Evolutionary conservation across 345 rosid species (phyloP).

Genomic region (Lagerstroemia speciosa): DNA sequence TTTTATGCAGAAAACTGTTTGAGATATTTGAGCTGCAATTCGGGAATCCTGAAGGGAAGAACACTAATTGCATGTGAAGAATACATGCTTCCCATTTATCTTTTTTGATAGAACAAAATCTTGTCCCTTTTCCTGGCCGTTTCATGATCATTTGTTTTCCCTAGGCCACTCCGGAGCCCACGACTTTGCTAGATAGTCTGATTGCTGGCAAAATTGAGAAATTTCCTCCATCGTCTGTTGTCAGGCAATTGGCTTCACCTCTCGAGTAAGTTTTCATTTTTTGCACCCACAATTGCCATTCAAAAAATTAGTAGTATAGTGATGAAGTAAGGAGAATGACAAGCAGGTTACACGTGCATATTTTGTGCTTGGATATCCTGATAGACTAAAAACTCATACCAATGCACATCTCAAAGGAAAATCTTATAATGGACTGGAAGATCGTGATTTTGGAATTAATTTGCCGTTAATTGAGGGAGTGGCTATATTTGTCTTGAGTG

Average conservation of each 20-base stretch:
- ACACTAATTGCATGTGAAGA: neutral
- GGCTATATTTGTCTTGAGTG: neutral
- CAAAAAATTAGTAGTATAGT: neutral
- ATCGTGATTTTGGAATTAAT: neutral
- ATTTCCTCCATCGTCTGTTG: slow-evolving; percentile 57
- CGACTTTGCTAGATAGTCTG: slow-evolving; percentile 40
- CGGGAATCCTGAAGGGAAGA: neutral
- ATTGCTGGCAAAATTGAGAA: slow-evolving; percentile 41
- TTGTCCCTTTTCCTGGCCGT: neutral
- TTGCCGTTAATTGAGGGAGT: neutral
- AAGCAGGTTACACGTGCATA: neutral
- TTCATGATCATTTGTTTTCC: neutral
- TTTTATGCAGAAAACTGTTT: neutral
- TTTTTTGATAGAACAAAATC: neutral
- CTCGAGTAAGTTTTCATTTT: slow-evolving; percentile 54
- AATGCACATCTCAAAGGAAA: neutral
- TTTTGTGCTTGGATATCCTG: neutral
- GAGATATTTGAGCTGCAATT: neutral
- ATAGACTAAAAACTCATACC: neutral
- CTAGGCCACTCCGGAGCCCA: slow-evolving; percentile 31
- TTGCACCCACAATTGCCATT: neutral
- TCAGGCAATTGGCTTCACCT: slow-evolving; percentile 76
- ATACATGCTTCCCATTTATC: neutral
- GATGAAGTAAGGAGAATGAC: neutral
- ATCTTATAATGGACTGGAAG: neutral